These are phyloP conservation scores for Nannizziopsis barbatae DNA, from an alignment of 2,329 filamentous ascomycete species.

Conservation along the genomic window DNA sequence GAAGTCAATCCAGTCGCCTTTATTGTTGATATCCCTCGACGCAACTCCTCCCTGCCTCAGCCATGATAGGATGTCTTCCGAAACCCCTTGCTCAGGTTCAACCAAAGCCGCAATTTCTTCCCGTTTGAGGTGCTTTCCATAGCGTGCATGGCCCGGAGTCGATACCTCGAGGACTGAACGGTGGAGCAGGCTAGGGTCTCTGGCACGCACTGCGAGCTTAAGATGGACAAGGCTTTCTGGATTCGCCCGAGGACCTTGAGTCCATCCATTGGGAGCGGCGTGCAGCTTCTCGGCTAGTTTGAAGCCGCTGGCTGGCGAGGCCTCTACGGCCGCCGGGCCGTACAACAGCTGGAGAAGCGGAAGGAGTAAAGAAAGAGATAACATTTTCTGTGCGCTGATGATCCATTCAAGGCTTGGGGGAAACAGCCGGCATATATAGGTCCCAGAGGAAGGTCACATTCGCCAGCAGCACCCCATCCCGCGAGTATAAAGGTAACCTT, in stretches of 20 bases:
- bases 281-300: constrained; percentile 15
- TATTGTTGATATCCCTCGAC: constrained; percentile 36
- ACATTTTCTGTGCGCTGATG: neutral
- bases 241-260: constrained; percentile 19
- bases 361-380: constrained; percentile 3
- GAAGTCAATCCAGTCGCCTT: constrained; percentile 54
- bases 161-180: constrained; percentile 50
- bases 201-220: constrained; percentile 41
- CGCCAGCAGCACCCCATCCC: no score
- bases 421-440: no score
- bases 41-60: constrained; percentile 42
- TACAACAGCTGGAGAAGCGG: constrained; percentile 3
- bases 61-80: constrained; percentile 45
- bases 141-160: constrained; percentile 47
- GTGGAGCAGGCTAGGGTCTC: constrained; percentile 44
- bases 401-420: no score
- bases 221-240: constrained; percentile 37
- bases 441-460: no score
- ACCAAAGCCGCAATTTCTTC: constrained; percentile 47
- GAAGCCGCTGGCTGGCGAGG: constrained; percentile 4
- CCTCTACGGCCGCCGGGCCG: constrained; percentile 1
- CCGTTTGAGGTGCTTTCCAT: constrained; percentile 52
- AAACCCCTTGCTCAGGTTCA: constrained; percentile 41
- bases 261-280: constrained; percentile 27
- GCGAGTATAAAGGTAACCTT: no score